These are phyloP conservation scores for Hypoxylon sp. DNA, from an alignment of 2,329 filamentous ascomycete species.

Conservation along the genomic window DNA sequence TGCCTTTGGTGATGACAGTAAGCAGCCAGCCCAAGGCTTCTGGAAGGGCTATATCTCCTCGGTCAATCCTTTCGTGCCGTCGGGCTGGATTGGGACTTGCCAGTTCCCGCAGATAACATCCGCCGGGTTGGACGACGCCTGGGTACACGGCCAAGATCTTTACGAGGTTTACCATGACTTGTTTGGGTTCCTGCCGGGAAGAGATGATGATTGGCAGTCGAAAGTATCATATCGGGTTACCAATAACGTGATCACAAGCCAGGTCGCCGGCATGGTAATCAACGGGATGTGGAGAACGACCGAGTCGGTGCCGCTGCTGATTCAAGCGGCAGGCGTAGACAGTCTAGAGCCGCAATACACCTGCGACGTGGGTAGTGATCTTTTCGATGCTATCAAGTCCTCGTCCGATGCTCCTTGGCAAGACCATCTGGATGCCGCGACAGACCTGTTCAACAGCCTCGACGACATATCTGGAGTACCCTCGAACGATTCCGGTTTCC, in stretches of 20 bases:
- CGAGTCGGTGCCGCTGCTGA: constrained; percentile 55
- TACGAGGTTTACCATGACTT: constrained; percentile 78
- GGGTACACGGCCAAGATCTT: constrained; percentile 78
- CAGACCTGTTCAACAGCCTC: constrained; percentile 64
- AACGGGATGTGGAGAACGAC: constrained; percentile 69
- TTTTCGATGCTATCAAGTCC: constrained; percentile 57
- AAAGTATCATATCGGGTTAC: constrained; percentile 75
- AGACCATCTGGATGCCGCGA: constrained; percentile 66
- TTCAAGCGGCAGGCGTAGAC: constrained; percentile 69
- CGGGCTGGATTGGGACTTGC: constrained; percentile 77
- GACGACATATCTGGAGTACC: constrained; percentile 75
- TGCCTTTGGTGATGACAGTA: constrained; percentile 52
- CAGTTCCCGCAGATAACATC: constrained; percentile 84
- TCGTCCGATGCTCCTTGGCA: constrained; percentile 63
- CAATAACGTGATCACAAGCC: constrained; percentile 82
- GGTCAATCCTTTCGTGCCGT: constrained; percentile 71
- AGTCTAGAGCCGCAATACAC: constrained; percentile 77
- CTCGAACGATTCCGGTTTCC: constrained; percentile 66
- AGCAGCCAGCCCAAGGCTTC: constrained; percentile 60
- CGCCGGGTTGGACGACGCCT: constrained; percentile 76
- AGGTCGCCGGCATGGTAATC: constrained; percentile 80
- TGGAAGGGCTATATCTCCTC: constrained; percentile 70
- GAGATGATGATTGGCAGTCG: constrained; percentile 51
- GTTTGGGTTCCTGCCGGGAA: constrained; percentile 70
- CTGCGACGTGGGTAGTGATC: constrained; percentile 61